Base-by-base conservation (phyloP, 768 basidiomycete species). In the Galerina marginata region DNA sequence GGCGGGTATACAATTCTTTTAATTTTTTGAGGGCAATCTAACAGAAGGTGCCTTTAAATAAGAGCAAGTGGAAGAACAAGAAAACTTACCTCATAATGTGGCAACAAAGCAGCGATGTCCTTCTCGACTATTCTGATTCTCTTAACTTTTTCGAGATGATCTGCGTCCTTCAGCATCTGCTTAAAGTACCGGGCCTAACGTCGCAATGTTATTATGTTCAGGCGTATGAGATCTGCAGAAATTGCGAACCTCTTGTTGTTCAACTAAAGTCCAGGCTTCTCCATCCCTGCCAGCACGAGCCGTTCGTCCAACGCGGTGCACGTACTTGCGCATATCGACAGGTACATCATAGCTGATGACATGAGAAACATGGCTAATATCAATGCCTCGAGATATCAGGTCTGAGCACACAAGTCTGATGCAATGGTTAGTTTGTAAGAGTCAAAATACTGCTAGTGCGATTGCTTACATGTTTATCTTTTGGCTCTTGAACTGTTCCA, bases 291-390 rank as follows among this genome's bases (percentile, higher is more conserved):
- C 97, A 3, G 97, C 97, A 52, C 97, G 85, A 2, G 97, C 97
- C 5, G 97, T 99, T 45, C 97, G 84, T 20, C 97, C 97, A 9
- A 96, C 96, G 54, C 97, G 90, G 74, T 99, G 97, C 10, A 99
- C 93, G 69, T 99, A 99, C 73, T 99, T 99, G 52, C 94, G 85
- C 86, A 98, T 95, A 72, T 99, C 97, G n/a, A 97, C 84, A 9
- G 97, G 96, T 2, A 87, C 89, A 71, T 99, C 97, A 72, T 99
- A 99, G 69, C 90, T 95, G 48, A 99, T 86, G 33, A 99, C 96
- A 73, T 97, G 92, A 2, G 89, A 86, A 37, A 99, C 93, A 64
- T 93, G 87, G 59, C 88, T 91, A 58, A 99, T 92, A 69, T 99
- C 96, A 60, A 98, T 95, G 10, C 97, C 97, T 58, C 97, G 88